phyloP scores from a whole-genome alignment of 768 basidiomycete genomes.

The Baorangia bicolor region DNA sequence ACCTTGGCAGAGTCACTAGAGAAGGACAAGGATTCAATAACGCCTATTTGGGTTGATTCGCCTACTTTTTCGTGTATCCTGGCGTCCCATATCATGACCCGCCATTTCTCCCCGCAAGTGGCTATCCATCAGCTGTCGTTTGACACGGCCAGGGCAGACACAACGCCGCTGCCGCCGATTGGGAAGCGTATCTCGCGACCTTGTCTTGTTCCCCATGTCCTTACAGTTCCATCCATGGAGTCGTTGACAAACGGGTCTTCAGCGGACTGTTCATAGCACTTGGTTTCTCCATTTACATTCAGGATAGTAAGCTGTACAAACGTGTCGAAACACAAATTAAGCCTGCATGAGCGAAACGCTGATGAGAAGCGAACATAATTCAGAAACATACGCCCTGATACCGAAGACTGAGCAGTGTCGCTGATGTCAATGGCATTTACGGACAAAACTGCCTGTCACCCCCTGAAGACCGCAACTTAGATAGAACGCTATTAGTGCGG shows the following conservation, averaged over 20 bases:
- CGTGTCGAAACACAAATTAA: no score
- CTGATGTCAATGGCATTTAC: no score
- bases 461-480: no score
- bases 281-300: no score
- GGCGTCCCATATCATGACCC: constrained; percentile 2
- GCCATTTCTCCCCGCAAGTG: constrained; percentile 7
- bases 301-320: no score
- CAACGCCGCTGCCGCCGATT: background rate
- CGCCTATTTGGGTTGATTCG: background rate
- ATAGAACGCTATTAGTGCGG: no score
- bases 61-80: background rate
- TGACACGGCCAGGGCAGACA: background rate
- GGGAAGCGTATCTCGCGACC: background rate
- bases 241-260: constrained; percentile 4
- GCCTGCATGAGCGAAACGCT: no score
- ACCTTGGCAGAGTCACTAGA: background rate
- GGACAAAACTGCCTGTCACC: no score
- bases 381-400: no score
- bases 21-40: background rate
- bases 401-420: no score
- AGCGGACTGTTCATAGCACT: no score
- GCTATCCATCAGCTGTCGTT: constrained; percentile 9
- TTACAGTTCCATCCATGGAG: background rate
- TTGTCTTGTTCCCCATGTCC: background rate
- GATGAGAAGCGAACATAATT: no score